Evolutionary conservation across 345 rosid species (phyloP).

Genomic region (Microthlaspi erraticum): DNA sequence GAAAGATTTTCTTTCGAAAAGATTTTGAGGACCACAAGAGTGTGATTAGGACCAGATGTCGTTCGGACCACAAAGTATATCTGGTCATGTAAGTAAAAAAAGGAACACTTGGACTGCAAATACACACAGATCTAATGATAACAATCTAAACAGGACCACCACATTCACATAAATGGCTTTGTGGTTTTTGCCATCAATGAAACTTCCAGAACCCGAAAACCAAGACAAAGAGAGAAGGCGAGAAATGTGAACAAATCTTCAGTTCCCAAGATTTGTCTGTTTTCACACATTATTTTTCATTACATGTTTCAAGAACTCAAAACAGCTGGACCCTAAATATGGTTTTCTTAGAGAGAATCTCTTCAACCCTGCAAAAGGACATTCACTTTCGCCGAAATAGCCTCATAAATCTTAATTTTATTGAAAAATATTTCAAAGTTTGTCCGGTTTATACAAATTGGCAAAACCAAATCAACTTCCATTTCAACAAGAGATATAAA

Average conservation of each 20-base stretch:
- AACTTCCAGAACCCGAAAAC: constrained; percentile 37
- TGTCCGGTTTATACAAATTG: background rate
- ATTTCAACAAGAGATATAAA: background rate
- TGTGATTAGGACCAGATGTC: constrained; percentile 42
- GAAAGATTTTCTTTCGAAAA: constrained; percentile 38
- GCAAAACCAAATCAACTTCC: background rate
- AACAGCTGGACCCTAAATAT: constrained; percentile 27
- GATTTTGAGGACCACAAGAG: constrained; percentile 44
- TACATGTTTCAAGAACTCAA: constrained; percentile 42
- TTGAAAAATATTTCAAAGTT: background rate
- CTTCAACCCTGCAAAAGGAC: constrained; percentile 9
- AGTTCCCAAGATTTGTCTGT: constrained; percentile 45
- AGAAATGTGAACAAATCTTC: constrained; percentile 36
- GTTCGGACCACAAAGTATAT: constrained; percentile 42
- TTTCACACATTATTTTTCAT: constrained; percentile 25
- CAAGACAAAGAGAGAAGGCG: constrained; percentile 35
- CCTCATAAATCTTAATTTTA: background rate
- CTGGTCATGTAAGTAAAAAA: constrained; percentile 46
- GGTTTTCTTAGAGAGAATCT: constrained; percentile 12
- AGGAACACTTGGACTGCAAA: constrained; percentile 45
- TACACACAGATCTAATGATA: constrained; percentile 42
- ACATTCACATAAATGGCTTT: constrained; percentile 43
- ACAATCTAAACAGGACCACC: constrained; percentile 46
- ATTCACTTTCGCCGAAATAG: background rate
- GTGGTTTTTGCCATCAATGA: constrained; percentile 46